Base-by-base conservation (phyloP, 75 land plant species). In the Pseudotsuga menziesii region DNA sequence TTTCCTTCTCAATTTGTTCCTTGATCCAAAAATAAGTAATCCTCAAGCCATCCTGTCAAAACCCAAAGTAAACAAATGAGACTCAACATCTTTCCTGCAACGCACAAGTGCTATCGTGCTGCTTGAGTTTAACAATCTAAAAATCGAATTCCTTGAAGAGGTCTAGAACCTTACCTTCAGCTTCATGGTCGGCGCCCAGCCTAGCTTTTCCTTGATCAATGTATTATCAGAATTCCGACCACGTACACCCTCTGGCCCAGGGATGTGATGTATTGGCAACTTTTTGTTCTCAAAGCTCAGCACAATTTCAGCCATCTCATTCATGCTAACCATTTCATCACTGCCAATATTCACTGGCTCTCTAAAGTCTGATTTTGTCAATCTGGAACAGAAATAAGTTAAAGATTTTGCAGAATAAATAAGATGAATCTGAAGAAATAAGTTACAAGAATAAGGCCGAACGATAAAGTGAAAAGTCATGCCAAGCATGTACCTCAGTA, bases 311-410 rank as follows among this genome's bases (percentile, higher is more conserved):
- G 98, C 98, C 98, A 95, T 95, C 84, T 93, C 98, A 76, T 95
- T 95, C 98, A 95, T 95, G 96, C 93, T 91, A 9, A 95, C 98
- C 98, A 95, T 95, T 76, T 95, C 98, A 80, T 95, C 98, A 71
- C 96, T 93, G 58, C 98, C 98, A 75, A 95, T 95, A 83, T 95
- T 95, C 59, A 95, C 87, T n/a, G 98, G 98, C 90, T 95, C 98
- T 60, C 90, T 78, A 82, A 93, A 95, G 86, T 93, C 98, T 17
- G 98, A 95, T 81, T 95, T 95, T 64, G 98, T 95, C 94, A 95
- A 81, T 74, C 98, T 95, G 74, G 44, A 78, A 19, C 14, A 39
- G 1, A 12, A 41, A n/a, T 23, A 69, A n/a, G n/a, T n/a, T 17
- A 20, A n/a, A 41, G 48, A 41, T 39, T 69, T 20, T 13, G 0